Evolutionary conservation across 768 basidiomycete species (phyloP).

Genomic region (Mrakia frigida): DNA sequence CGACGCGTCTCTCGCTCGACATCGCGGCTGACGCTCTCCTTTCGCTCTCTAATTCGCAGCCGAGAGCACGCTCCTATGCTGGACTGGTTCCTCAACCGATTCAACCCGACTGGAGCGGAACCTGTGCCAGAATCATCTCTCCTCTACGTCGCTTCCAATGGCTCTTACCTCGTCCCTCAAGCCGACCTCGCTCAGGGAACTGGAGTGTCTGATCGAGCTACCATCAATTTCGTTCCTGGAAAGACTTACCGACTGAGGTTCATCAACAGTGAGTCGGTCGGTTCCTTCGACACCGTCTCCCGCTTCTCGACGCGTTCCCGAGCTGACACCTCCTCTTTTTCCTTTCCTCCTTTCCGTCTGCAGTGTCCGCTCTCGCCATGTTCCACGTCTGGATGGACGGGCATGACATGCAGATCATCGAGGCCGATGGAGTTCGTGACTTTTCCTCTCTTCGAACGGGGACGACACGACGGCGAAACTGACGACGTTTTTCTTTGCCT

Average conservation of each 20-base stretch:
- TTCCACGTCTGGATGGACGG: constrained; percentile 45
- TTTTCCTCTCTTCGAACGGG: constrained; percentile 47
- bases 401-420: constrained; percentile 48
- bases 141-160: constrained; percentile 76
- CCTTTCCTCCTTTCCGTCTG: neutral
- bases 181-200: constrained; percentile 49
- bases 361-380: constrained; percentile 38
- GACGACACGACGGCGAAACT: constrained; percentile 38
- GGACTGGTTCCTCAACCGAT: constrained; percentile 16
- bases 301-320: neutral
- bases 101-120: constrained; percentile 57
- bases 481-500: neutral
- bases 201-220: constrained; percentile 74
- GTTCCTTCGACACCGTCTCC: too few relatives aligned
- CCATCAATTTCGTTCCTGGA: constrained; percentile 74
- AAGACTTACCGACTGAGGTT: constrained; percentile 86
- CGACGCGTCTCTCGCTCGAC: too few relatives aligned
- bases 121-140: constrained; percentile 82
- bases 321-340: too few relatives aligned
- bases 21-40: too few relatives aligned
- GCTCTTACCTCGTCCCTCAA: constrained; percentile 60
- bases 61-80: constrained; percentile 5
- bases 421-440: constrained; percentile 37
- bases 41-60: too few relatives aligned
- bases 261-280: constrained; percentile 54